A percentile compares a stretch with the other conserved stretches of the same genome.
These are phyloP conservation scores for Linaria vulgaris DNA, from an alignment of 257 asterid genomes.

Conservation along the genomic window DNA sequence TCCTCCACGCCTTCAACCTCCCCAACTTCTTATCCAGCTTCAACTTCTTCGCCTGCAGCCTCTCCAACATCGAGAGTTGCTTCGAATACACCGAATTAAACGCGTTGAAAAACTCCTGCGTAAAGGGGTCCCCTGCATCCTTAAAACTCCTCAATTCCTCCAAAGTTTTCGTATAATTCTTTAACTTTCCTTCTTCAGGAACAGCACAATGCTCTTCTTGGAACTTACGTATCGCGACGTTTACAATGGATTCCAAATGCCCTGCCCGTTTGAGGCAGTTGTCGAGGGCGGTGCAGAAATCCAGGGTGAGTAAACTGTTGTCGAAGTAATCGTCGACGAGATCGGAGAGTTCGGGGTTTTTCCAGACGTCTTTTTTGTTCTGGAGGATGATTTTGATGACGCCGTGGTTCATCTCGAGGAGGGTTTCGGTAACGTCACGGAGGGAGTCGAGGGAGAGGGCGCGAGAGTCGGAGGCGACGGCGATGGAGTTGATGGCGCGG, in stretches of 20 bases:
- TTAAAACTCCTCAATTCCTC: slow-evolving; percentile 61
- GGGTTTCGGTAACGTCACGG: slow-evolving; percentile 62
- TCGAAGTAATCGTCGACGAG: slow-evolving; percentile 84
- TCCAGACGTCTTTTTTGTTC: slow-evolving; percentile 71
- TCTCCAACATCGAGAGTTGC: slow-evolving; percentile 57
- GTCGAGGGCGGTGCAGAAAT: slow-evolving; percentile 77
- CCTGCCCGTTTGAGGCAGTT: slow-evolving; percentile 63
- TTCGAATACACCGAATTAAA: slow-evolving; percentile 51
- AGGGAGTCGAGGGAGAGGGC: slow-evolving; percentile 83
- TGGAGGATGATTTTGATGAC: slow-evolving; percentile 64
- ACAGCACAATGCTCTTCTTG: slow-evolving; percentile 43
- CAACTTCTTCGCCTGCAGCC: slow-evolving; percentile 49
- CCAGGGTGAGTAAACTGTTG: slow-evolving; percentile 67
- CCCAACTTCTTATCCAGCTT: slow-evolving; percentile 58
- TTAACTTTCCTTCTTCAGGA: slow-evolving; percentile 16
- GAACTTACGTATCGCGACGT: slow-evolving; percentile 54
- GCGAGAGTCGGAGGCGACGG: slow-evolving; percentile 57
- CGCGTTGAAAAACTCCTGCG: slow-evolving; percentile 53
- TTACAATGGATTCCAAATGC: slow-evolving; percentile 60
- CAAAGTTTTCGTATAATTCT: slow-evolving; percentile 47
- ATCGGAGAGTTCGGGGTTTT: slow-evolving; percentile 56
- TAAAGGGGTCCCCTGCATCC: slow-evolving; percentile 69
- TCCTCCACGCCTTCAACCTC: slow-evolving; percentile 61
- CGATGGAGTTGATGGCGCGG: slow-evolving; percentile 76
- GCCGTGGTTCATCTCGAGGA: slow-evolving; percentile 75